A percentile compares a stretch with the other conserved stretches of the same genome.
These are phyloP conservation scores for Leccinum ochraceum DNA, from an alignment of 768 basidiomycete species.

Conservation along the genomic window DNA sequence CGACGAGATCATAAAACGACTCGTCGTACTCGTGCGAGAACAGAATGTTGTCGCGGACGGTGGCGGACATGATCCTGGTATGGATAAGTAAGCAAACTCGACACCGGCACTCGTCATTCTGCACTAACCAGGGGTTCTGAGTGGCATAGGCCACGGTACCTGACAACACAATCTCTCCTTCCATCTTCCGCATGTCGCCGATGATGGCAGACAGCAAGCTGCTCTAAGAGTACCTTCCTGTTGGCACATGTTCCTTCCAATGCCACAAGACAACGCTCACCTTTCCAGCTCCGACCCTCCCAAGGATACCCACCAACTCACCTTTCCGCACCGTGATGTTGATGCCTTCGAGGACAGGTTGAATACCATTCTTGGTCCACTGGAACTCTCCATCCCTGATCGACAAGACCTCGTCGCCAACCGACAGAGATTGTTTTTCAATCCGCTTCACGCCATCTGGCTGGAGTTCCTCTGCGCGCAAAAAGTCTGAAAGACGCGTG, in stretches of 20 bases:
- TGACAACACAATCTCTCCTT: conserved; percentile 69
- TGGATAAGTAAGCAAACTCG: neutral
- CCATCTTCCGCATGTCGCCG: conserved; percentile 79
- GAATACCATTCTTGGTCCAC: conserved; percentile 63
- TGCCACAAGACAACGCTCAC: conserved; percentile 33
- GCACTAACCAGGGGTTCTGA: conserved; percentile 78
- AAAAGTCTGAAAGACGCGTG: conserved; percentile 72
- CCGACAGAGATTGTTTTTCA: conserved; percentile 39
- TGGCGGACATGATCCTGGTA: conserved; percentile 77
- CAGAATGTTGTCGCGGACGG: conserved; percentile 86
- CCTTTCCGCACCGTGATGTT: conserved; percentile 77
- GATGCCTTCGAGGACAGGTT: conserved; percentile 73
- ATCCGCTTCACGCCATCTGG: conserved; percentile 66
- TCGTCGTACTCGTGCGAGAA: conserved; percentile 91
- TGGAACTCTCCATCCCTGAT: conserved; percentile 79
- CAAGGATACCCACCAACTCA: conserved; percentile 81
- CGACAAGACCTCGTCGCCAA: conserved; percentile 69
- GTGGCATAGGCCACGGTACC: conserved; percentile 82
- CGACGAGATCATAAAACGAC: conserved; percentile 75
- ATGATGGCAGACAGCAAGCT: conserved; percentile 79
- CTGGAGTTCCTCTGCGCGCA: conserved; percentile 81
- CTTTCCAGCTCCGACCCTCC: conserved; percentile 92
- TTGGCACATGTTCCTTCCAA: conserved; percentile 1
- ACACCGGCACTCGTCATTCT: neutral
- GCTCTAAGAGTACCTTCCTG: conserved; percentile 41